Evolutionary conservation across 1,284 basidiomycete species (phyloP).

Genomic region (Tilletia caries): DNA sequence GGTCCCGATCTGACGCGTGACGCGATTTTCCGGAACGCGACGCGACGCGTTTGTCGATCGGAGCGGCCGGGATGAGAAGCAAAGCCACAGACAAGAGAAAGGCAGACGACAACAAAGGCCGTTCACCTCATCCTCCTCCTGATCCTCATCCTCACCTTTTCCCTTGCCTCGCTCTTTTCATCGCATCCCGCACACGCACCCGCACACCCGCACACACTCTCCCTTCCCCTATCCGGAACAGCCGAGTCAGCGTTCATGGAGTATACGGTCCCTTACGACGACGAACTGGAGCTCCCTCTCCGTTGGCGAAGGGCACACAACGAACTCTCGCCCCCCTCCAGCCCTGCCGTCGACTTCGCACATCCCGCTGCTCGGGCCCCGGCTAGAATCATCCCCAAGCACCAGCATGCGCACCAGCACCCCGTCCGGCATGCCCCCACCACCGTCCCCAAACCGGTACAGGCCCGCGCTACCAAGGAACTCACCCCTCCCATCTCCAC

Average conservation of each 20-base stretch:
- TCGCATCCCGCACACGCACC: too few species aligned
- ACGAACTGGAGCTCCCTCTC: background rate
- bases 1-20: background rate
- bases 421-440: too few species aligned
- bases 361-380: too few species aligned
- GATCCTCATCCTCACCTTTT: background rate
- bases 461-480: background rate
- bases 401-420: too few species aligned
- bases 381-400: too few species aligned
- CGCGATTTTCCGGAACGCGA: background rate
- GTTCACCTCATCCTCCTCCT: background rate
- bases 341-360: background rate
- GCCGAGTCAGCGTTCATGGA: too few species aligned
- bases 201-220: too few species aligned
- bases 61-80: too few species aligned
- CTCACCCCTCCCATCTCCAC: background rate
- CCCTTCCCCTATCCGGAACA: too few species aligned
- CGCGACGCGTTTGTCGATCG: background rate
- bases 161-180: background rate
- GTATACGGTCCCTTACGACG: slow-evolving; percentile 9
- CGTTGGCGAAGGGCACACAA: background rate
- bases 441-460: background rate
- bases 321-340: slow-evolving; percentile 4
- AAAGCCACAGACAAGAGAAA: too few species aligned
- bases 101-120: background rate